Conservation (phyloP, 1,284 basidiomycete species). For the Pisolithus thermaeus region DNA sequence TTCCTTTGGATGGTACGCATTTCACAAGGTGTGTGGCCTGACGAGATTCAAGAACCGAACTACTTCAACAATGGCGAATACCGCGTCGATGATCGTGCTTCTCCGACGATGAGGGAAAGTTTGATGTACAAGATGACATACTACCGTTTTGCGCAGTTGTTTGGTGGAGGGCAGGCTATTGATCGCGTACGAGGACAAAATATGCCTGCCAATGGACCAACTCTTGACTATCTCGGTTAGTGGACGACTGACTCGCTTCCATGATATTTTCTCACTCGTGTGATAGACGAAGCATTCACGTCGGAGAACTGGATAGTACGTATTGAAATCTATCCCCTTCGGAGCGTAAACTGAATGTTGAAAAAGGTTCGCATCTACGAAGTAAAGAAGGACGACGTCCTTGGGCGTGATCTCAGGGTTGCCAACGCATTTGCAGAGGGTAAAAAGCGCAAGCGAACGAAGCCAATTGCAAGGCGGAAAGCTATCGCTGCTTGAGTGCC, state of each 20-base stretch:
- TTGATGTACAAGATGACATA: conserved; percentile 99
- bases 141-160: conserved; percentile 84
- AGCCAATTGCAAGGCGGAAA: conserved; percentile 56
- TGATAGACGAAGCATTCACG: conserved; percentile 90
- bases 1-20: conserved; percentile 99
- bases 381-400: conserved; percentile 90
- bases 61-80: conserved; percentile 98
- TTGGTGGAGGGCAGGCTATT: conserved; percentile 64
- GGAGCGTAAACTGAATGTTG: conserved; percentile 6
- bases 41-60: conserved; percentile 91
- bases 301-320: conserved; percentile 97
- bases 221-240: conserved; percentile 81
- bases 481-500: conserved; percentile 20
- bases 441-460: conserved; percentile 79
- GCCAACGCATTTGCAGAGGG: conserved; percentile 84
- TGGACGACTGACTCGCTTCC: conserved; percentile 8
- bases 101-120: conserved; percentile 89
- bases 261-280: conserved; percentile 10
- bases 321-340: conserved; percentile 8
- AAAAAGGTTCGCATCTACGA: conserved; percentile 84
- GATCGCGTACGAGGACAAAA: conserved; percentile 85
- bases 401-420: conserved; percentile 83
- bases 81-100: conserved; percentile 84
- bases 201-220: conserved; percentile 72
- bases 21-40: conserved; percentile 97